Evolutionary conservation across 352 stramenopile species (phyloP).

Genomic region (Phytophthora megakarya): DNA sequence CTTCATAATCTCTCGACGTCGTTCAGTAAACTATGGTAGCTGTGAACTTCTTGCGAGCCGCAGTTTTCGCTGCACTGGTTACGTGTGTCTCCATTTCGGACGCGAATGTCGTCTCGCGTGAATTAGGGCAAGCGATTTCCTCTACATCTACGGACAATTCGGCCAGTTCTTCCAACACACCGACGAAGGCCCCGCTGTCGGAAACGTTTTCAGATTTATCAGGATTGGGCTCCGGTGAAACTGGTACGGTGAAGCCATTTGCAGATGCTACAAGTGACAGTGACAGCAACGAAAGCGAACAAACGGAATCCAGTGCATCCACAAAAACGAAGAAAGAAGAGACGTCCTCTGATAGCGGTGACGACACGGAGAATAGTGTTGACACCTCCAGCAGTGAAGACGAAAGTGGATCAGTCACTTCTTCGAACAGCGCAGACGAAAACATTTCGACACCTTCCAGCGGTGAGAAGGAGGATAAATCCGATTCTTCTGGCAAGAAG

Average conservation of each 20-base stretch:
- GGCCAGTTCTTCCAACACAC: not conserved
- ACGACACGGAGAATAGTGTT: constrained; percentile 7
- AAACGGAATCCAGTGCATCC: constrained; percentile 15
- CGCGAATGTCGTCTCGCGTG: constrained; percentile 10
- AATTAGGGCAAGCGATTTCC: constrained; percentile 12
- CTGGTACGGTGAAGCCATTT: constrained; percentile 29
- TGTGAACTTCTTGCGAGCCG: constrained; percentile 20
- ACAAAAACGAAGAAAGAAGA: constrained; percentile 12
- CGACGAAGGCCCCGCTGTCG: constrained; percentile 18
- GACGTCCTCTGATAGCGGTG: not conserved
- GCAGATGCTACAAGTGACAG: not conserved
- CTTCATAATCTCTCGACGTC: constrained; percentile 22
- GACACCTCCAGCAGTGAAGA: not conserved
- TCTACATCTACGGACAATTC: constrained; percentile 13
- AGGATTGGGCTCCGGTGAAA: constrained; percentile 10
- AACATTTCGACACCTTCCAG: constrained; percentile 5
- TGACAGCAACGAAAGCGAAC: constrained; percentile 13
- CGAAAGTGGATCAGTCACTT: constrained; percentile 8
- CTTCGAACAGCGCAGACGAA: constrained; percentile 8
- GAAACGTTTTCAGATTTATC: constrained; percentile 25
- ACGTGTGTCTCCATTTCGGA: constrained; percentile 22
- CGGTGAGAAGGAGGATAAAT: constrained; percentile 15
- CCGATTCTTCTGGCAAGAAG: not conserved
- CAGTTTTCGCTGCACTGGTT: constrained; percentile 18
- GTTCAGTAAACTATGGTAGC: constrained; percentile 16